These are phyloP conservation scores for Fraxinus baroniana DNA, from an alignment of 305 asterid genomes.

Conservation along the genomic window DNA sequence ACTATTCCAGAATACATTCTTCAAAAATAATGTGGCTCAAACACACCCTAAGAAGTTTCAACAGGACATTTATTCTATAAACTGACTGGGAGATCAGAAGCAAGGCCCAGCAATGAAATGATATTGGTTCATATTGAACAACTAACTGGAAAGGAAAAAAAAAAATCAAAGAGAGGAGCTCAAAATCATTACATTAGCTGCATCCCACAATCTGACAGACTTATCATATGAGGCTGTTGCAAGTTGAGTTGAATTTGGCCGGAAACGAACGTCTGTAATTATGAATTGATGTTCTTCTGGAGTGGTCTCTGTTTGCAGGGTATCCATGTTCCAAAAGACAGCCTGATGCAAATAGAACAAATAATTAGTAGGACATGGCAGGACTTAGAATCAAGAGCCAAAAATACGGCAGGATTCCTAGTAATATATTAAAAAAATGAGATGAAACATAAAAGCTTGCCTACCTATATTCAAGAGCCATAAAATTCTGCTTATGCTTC, in stretches of 20 bases:
- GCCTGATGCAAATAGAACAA: constrained; percentile 47
- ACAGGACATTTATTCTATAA: neutral
- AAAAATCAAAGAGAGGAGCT: constrained; percentile 1
- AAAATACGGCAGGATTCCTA: neutral
- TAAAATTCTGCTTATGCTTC: neutral
- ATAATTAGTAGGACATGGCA: neutral
- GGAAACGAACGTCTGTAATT: constrained; percentile 90
- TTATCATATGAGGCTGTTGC: constrained; percentile 93
- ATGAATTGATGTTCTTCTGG: constrained; percentile 78
- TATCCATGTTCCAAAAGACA: constrained; percentile 97
- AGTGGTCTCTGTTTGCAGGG: constrained; percentile 74
- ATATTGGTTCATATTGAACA: constrained; percentile 14
- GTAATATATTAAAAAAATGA: neutral
- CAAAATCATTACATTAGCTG: constrained; percentile 62
- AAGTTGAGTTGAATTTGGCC: constrained; percentile 88
- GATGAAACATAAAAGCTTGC: constrained; percentile 22
- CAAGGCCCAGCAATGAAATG: neutral
- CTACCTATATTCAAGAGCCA: neutral
- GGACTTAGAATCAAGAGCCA: constrained; percentile 5
- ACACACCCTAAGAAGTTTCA: neutral
- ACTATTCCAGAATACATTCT: too few species aligned
- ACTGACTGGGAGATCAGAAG: neutral
- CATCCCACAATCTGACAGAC: constrained; percentile 98
- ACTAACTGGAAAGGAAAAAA: constrained; percentile 11
- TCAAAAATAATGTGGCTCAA: too few species aligned